phyloP scores from a whole-genome alignment of 2,329 filamentous ascomycete species.

The Epicoccum sorghinum region DNA sequence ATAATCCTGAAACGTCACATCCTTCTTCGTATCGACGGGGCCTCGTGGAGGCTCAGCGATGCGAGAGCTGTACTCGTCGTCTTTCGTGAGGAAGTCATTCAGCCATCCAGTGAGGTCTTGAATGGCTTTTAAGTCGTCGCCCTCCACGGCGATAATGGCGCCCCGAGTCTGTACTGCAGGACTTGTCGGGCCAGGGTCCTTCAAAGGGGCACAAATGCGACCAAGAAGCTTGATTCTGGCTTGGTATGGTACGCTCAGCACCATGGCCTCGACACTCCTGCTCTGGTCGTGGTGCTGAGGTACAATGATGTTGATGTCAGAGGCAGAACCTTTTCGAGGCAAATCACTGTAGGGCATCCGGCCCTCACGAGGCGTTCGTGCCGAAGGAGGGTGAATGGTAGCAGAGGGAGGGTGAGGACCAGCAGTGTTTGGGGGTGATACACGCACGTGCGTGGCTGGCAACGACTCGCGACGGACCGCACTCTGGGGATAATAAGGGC shows the following conservation, averaged over 20 bases:
- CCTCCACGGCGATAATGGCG: conserved; percentile 82
- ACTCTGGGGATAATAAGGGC: conserved; percentile 46
- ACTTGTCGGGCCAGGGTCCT: conserved; percentile 30
- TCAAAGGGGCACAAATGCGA: conserved; percentile 74
- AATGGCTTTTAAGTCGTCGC: conserved; percentile 68
- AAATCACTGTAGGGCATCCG: conserved; percentile 9
- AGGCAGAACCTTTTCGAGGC: conserved; percentile 17
- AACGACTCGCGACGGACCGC: conserved; percentile 41
- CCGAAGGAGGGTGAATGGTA: conserved; percentile 29
- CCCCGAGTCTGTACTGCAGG: conserved; percentile 63
- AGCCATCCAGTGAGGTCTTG: conserved; percentile 70
- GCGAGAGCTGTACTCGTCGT: conserved; percentile 58
- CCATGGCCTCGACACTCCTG: conserved; percentile 68
- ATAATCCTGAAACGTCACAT: conserved; percentile 59
- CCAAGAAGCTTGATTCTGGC: conserved; percentile 79
- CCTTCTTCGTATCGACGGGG: conserved; percentile 44
- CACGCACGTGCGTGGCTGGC: conserved; percentile 39
- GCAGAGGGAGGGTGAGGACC: conserved; percentile 37
- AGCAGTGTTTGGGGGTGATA: conserved; percentile 41
- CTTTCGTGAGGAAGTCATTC: conserved; percentile 58
- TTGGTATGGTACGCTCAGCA: conserved; percentile 75
- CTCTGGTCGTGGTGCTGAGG: conserved; percentile 47
- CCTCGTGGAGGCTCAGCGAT: conserved; percentile 57
- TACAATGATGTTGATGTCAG: conserved; percentile 32
- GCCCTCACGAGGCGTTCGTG: conserved; percentile 38